Evolutionary conservation across 164 flowering plant species (phyloP).

Genomic region (Aristolochia contorta): DNA sequence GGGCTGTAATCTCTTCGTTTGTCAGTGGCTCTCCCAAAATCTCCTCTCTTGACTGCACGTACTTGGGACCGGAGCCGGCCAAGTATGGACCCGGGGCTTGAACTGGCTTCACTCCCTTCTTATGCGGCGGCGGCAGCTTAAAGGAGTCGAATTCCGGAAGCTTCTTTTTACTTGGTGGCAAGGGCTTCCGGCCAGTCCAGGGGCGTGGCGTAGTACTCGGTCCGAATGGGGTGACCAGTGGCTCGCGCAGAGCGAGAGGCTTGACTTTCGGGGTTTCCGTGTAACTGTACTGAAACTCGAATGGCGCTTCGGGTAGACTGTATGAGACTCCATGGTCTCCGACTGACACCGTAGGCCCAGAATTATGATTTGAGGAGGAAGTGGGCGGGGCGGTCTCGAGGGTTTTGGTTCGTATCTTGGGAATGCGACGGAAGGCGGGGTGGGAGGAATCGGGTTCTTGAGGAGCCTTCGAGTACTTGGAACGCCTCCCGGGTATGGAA

Average conservation of each 20-base stretch:
- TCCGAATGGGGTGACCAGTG: constrained; percentile 11
- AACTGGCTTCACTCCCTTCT: constrained; percentile 88
- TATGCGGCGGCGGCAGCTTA: constrained; percentile 18
- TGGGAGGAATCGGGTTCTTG: constrained; percentile 5
- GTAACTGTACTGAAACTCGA: constrained; percentile 18
- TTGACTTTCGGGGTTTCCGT: constrained; percentile 15
- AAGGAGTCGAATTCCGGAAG: constrained; percentile 13
- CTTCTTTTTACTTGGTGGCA: constrained; percentile 10
- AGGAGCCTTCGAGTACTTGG: constrained; percentile 58
- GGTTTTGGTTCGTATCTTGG: neutral
- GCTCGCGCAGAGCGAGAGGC: constrained; percentile 13
- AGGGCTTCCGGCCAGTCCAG: constrained; percentile 16
- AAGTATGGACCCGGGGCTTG: constrained; percentile 84
- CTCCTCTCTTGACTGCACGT: constrained; percentile 11
- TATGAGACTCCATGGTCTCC: constrained; percentile 5
- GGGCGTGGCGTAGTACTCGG: constrained; percentile 15
- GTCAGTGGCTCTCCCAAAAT: constrained; percentile 80
- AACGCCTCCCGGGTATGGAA: constrained; percentile 63
- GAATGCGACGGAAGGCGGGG: constrained; percentile 15
- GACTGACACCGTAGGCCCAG: neutral
- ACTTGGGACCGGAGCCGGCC: constrained; percentile 59
- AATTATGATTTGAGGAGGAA: neutral
- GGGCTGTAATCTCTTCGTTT: constrained; percentile 31
- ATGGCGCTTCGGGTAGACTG: constrained; percentile 9
- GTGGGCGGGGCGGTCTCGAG: neutral